Evolutionary conservation across 2,329 filamentous ascomycete species (phyloP), one percentile per base, ranked within the genome.

Genomic region (Neurospora sp.): DNA sequence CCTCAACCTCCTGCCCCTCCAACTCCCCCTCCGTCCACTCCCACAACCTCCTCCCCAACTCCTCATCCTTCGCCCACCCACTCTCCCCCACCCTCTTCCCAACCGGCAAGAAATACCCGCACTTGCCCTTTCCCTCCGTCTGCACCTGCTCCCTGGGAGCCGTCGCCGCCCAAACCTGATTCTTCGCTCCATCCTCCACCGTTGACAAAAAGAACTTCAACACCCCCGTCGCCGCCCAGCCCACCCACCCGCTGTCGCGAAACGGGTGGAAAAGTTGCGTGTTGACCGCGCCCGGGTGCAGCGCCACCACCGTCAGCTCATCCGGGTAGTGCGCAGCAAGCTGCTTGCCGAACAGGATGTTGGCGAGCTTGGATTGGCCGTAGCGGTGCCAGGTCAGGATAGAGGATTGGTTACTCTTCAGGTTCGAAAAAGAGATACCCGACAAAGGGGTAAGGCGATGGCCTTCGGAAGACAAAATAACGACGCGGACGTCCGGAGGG

Each of bases 151-250:
- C 77, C 5, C 74, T 74, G 8, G 23, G 19, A 3, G 77, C 73
- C n/a, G 79, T 78, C 1, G 79, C 76, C 13, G 80, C 81, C 82
- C 82, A 84, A 3, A 84, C 76, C 74, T 83, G 81, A 69, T 81
- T 82, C 71, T 74, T 77, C 3, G 76, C 79, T 0, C 82, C 82
- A 38, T 78, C 71, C 28, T 78, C 75, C 17, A 68, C 70, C 6
- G 52, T 67, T 10, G 17, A 7, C 11, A 68, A 19, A 3, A 67
- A 38, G 10, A 73, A 11, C 4, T 28, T n/a, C 9, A 66, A 33
- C 6, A 70, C 38, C 13, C 71, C 6, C 17, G 69, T 28, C 66
- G 13, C 66, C 66, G 15, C 33, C 68, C 17, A 71, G 62, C 52
- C 52, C 0, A 62, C 13, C 52, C 52, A 39, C 10, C 43, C 42